Evolutionary conservation across 2,329 filamentous ascomycete genomes (phyloP), one percentile per base, ranked within the genome.

Genomic region (Ophioceras dolichostomum): DNA sequence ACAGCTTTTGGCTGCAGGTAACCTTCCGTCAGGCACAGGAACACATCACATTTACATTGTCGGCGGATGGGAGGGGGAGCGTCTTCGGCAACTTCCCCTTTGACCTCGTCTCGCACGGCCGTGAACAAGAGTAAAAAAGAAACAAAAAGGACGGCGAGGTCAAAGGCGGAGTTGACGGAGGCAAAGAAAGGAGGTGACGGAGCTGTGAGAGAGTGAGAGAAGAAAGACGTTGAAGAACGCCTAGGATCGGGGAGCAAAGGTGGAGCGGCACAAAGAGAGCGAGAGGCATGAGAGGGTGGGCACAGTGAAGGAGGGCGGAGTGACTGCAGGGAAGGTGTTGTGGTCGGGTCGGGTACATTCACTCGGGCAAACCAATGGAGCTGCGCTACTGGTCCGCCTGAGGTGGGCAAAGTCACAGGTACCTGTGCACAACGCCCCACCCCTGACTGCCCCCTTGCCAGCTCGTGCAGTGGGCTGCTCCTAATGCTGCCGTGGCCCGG

Each of bases 1-100:
- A 16, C n/a, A 20, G 27, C n/a, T n/a, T n/a, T n/a, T n/a, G n/a
- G n/a, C 26, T 37, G 34, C 27, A 22, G 28, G 34, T 37, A 37
- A 19, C 34, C 34, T 29, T 10, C 24, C 16, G 27, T 21, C n/a
- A 13, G 14, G 27, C 12, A 36, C n/a, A 33, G 31, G 18, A 8
- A 26, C 22, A 8, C 22, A 7, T 26, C 22, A 26, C 22, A 26
- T 26, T 26, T 26, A n/a, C n/a, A n/a, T n/a, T n/a, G n/a, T n/a
- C n/a, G n/a, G n/a, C n/a, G n/a, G n/a, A n/a, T n/a, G n/a, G n/a
- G n/a, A n/a, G n/a, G n/a, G n/a, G n/a, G n/a, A n/a, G n/a, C n/a
- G n/a, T n/a, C n/a, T n/a, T n/a, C n/a, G n/a, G n/a, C n/a, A n/a
- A n/a, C n/a, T n/a, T n/a, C n/a, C n/a, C n/a, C n/a, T n/a, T n/a